These are phyloP conservation scores for Penicillium concentricum DNA, from an alignment of 2,329 filamentous ascomycete genomes.

Conservation along the genomic window DNA sequence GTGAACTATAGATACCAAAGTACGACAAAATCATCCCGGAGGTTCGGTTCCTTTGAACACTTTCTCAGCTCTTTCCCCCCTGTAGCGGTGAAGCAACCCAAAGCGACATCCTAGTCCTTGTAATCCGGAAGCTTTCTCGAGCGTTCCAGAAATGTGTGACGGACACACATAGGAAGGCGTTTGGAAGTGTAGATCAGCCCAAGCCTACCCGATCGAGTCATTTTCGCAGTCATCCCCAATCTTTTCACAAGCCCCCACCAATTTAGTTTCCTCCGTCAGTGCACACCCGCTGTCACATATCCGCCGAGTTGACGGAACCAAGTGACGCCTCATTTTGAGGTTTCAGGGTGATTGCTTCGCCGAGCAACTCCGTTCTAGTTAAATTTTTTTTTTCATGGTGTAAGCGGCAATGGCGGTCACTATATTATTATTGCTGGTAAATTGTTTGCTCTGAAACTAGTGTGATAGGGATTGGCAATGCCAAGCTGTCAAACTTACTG, in stretches of 20 bases:
- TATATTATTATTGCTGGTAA: conserved; percentile 2
- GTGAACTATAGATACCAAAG: not conserved
- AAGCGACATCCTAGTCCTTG: not conserved
- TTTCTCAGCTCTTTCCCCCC: not conserved
- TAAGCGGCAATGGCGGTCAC: conserved; percentile 12
- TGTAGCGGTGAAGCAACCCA: conserved; percentile 12
- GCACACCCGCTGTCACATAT: conserved; percentile 23
- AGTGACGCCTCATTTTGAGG: conserved; percentile 11
- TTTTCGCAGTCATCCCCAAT: not conserved
- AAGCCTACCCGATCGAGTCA: conserved; percentile 1
- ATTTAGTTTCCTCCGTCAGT: conserved; percentile 10
- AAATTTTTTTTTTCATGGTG: not conserved
- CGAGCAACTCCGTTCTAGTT: conserved; percentile 18
- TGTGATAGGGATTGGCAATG: not conserved
- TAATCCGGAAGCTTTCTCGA: not conserved
- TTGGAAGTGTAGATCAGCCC: conserved; percentile 7
- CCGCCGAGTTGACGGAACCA: conserved; percentile 4
- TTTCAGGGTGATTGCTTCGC: conserved; percentile 26
- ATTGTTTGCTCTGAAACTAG: conserved; percentile 10
- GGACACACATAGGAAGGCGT: not conserved
- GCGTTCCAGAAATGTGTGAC: conserved; percentile 4
- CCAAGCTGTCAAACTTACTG: conserved; percentile 8
- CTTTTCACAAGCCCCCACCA: conserved; percentile 8
- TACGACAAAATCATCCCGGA: not conserved
- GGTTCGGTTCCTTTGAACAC: not conserved